Evolutionary conservation across 768 basidiomycete genomes (phyloP), one percentile per base, ranked within the genome.

Genomic region (Coprinopsis cinerea): DNA sequence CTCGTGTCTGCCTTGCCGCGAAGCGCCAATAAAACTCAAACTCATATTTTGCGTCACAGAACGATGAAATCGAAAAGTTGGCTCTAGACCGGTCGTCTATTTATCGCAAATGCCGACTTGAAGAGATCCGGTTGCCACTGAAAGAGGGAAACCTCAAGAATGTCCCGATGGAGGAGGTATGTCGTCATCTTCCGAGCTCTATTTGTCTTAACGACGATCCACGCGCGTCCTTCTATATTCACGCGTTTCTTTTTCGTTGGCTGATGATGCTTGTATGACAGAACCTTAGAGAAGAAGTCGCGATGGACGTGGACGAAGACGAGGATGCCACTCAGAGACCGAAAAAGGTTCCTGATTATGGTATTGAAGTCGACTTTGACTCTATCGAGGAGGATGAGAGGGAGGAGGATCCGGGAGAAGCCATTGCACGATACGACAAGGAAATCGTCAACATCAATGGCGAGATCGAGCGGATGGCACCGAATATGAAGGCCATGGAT

Each of bases 401-500:
- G 17, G 80, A 79, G 76, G 81, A 81, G 57, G 81, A 81, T 23
- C 73, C 82, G 6, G 68, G 76, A 1, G 85, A 85, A 26, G 73
- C 75, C 6, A 72, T 83, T n/a, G 76, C 82, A 15, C 79, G 86
- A 53, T 75, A 92, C 24, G 92, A 95, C 51, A 75, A 82, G 25
- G 73, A 78, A 26, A 82, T 96, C 34, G 59, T 74, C 6, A 88
- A 84, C 59, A 67, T 92, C 23, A 79, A 72, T 46, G 67, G 73
- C 10, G 94, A 97, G 55, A 93, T 97, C 45, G 92, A 94, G 58
- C 78, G 81, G 44, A 90, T 98, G 85, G 89, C 92, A 1, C 94
- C 95, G 10, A 99, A 98, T 63, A 75, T 97, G 80, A 98, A 98
- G 64, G 95, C 95, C 0, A 88, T 94, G 56, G 93, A 97, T 55